Base-by-base conservation (phyloP, 768 basidiomycete genomes). In the Dacryopinax spathularia region DNA sequence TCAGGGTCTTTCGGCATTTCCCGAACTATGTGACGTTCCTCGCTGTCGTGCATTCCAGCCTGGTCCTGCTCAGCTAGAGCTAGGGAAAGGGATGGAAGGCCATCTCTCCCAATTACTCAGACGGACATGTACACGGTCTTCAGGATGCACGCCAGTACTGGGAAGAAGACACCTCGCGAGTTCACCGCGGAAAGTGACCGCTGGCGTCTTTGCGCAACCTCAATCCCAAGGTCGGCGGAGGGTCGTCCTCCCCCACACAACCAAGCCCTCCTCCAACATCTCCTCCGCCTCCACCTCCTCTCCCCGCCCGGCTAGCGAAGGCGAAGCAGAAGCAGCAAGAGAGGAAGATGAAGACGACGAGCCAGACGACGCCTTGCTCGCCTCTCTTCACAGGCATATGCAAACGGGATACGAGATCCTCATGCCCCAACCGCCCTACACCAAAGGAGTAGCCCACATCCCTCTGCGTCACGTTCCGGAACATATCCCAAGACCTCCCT, bases 391-490 rank as follows among this genome's bases (percentile, higher is more conserved):
- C 5, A 22, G 48, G 22, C 10, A 56, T 20, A 56, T 56, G 48
- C 13, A 13, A 18, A 84, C 84, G 16, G 68, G 69, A 22, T 88
- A 86, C 75, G 76, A 75, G 59, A 73, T 88, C 33, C 83, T 89
- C 61, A 75, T 88, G 13, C 87, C 86, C 0, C 70, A 77, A 22
- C 86, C 88, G 67, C 86, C 86, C 0, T 83, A 79, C 64, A 74
- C 84, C 18, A 82, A 80, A 71, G 86, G 86, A 12, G 81, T 84
- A 10, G 75, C 79, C 18, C 85, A 88, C 65, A 84, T 88, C 35
- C 69, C 67, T 2, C 80, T 79, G 29, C 81, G 83, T 43, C 60
- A 65, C 4, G 85, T 91, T 12, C 89, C 89, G 10, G 35, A 70
- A 0, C 69, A 74, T 62, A 88, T 89, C 33, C 16, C 60, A 1